phyloP scores from a whole-genome alignment of 2,329 filamentous ascomycete species.

The Xylaria sp. region DNA sequence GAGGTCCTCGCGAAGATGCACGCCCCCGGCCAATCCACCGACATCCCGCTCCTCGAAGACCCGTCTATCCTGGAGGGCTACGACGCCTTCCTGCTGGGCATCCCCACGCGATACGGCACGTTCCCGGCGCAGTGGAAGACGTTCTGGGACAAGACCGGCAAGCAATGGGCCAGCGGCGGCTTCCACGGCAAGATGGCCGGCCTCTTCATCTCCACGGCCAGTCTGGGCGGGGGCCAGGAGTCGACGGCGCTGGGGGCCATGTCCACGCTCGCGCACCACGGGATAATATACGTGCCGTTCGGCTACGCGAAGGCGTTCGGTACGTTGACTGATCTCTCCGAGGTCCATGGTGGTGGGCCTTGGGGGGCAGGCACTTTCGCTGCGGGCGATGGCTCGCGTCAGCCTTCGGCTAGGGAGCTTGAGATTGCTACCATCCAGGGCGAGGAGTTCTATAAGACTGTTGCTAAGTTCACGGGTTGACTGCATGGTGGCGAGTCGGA shows the following conservation, averaged over 20 bases:
- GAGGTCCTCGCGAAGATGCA: slow-evolving; percentile 93
- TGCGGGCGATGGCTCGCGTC: slow-evolving; percentile 80
- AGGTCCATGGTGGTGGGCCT: slow-evolving; percentile 86
- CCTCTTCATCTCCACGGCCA: slow-evolving; percentile 89
- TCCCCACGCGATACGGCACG: slow-evolving; percentile 96
- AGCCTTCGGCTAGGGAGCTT: slow-evolving; percentile 80
- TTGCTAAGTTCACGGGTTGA: slow-evolving; percentile 81
- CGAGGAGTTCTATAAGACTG: slow-evolving; percentile 81
- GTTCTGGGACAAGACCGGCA: slow-evolving; percentile 91
- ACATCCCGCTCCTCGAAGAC: slow-evolving; percentile 72
- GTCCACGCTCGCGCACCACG: slow-evolving; percentile 91
- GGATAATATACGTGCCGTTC: slow-evolving; percentile 94
- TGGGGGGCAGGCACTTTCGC: slow-evolving; percentile 97
- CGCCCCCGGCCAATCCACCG: slow-evolving; percentile 78
- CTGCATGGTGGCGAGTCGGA: slow-evolving; percentile 70
- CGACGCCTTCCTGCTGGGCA: slow-evolving; percentile 91
- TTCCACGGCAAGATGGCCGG: slow-evolving; percentile 91
- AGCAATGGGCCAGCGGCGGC: slow-evolving; percentile 81
- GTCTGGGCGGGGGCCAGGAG: slow-evolving; percentile 91
- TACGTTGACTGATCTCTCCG: slow-evolving; percentile 74
- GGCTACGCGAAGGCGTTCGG: slow-evolving; percentile 86
- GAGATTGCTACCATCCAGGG: slow-evolving; percentile 85
- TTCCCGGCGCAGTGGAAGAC: slow-evolving; percentile 96
- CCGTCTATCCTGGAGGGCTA: slow-evolving; percentile 74
- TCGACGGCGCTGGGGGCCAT: slow-evolving; percentile 82